Evolutionary conservation across 345 rosid species (phyloP).

Genomic region (Crucihimalaya himalaica): DNA sequence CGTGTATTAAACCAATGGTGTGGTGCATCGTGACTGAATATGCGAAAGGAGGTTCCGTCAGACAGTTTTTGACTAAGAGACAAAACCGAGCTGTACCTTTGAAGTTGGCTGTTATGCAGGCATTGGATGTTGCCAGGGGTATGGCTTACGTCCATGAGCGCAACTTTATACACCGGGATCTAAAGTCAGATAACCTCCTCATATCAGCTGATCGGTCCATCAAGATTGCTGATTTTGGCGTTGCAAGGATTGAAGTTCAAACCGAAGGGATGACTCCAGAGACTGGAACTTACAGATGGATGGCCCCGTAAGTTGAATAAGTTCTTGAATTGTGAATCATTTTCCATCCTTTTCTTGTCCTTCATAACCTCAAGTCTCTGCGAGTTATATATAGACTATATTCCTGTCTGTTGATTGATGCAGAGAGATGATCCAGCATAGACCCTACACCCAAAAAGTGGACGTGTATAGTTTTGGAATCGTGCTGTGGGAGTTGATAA

Average conservation of each 20-base stretch:
- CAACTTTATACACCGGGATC: conserved; percentile 51
- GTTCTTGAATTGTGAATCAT: conserved; percentile 5
- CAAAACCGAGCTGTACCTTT: conserved; percentile 50
- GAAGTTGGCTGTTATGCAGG: conserved; percentile 49
- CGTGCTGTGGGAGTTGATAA: conserved; percentile 59
- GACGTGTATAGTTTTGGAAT: conserved; percentile 65
- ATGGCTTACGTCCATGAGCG: conserved; percentile 53
- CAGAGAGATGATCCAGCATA: conserved; percentile 64
- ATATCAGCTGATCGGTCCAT: conserved; percentile 50
- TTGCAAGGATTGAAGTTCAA: conserved; percentile 51
- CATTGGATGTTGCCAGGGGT: conserved; percentile 56
- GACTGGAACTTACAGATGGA: conserved; percentile 58
- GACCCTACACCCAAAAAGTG: conserved; percentile 60
- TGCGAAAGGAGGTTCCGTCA: conserved; percentile 49
- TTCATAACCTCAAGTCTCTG: conserved; percentile 3
- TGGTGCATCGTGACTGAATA: conserved; percentile 52
- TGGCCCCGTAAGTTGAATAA: conserved; percentile 53
- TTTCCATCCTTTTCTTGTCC: conserved; percentile 14
- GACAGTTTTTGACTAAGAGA: conserved; percentile 46
- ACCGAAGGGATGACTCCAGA: conserved; percentile 56
- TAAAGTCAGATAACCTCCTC: conserved; percentile 55
- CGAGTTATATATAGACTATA: background rate
- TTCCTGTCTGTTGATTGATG: conserved; percentile 19
- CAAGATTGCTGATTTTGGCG: conserved; percentile 59
- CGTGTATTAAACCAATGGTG: conserved; percentile 46